These are phyloP conservation scores for Termitomyces bulborhizus DNA, from an alignment of 768 basidiomycete species.

Conservation along the genomic window DNA sequence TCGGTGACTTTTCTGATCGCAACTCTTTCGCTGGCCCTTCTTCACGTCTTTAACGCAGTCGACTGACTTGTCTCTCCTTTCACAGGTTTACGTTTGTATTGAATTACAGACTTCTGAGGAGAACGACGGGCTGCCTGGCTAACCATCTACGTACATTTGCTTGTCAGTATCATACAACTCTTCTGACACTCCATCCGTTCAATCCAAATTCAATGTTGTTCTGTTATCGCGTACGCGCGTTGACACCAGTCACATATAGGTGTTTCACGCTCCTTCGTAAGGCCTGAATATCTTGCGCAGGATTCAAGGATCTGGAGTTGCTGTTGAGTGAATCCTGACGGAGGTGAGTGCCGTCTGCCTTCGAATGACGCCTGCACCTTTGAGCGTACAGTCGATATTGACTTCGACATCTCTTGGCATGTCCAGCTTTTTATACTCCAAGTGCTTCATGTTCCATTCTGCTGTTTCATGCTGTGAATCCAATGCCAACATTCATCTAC, in stretches of 20 bases:
- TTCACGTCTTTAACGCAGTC: background rate
- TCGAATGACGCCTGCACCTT: background rate
- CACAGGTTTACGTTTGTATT: background rate
- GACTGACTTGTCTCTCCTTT: background rate
- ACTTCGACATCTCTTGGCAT: background rate
- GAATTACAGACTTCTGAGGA: background rate
- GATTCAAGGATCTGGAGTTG: background rate
- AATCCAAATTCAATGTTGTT: constrained; percentile 7
- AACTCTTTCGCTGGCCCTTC: constrained; percentile 39
- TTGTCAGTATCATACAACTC: constrained; percentile 11
- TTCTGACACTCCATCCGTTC: constrained; percentile 3
- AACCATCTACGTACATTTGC: constrained; percentile 9
- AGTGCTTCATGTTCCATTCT: too few relatives aligned
- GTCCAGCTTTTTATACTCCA: background rate
- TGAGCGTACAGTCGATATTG: background rate
- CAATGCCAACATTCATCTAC: too few relatives aligned
- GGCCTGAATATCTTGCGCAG: background rate
- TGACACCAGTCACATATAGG: constrained; percentile 12
- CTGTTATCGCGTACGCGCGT: constrained; percentile 5
- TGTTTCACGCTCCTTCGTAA: background rate
- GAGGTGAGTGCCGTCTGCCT: constrained; percentile 4
- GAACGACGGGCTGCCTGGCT: background rate
- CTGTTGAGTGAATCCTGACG: background rate
- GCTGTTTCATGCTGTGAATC: too few relatives aligned
- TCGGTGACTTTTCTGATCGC: constrained; percentile 58